A percentile compares a stretch with the other conserved stretches of the same genome.
Evolutionary conservation across 2,329 filamentous ascomycete species (phyloP).

Genomic region (Hawksworthiomyces lignivorus): DNA sequence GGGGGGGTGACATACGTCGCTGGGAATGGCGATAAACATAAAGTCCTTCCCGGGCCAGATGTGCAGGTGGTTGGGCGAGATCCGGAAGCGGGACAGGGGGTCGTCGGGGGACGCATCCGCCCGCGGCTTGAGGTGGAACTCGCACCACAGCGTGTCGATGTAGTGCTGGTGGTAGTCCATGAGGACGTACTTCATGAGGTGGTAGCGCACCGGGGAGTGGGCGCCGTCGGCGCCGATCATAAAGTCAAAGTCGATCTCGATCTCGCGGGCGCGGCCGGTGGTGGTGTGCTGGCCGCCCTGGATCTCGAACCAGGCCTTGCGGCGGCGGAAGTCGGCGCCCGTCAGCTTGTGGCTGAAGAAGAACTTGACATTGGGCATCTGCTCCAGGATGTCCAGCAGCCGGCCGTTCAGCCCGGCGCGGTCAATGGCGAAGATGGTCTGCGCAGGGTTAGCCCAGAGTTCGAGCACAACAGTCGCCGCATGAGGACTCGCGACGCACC

Average conservation of each 20-base stretch:
- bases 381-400: constrained; percentile 75
- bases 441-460: neutral
- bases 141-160: constrained; percentile 95
- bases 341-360: constrained; percentile 92
- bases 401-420: constrained; percentile 74
- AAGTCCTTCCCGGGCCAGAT: constrained; percentile 93
- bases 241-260: constrained; percentile 82
- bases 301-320: constrained; percentile 81
- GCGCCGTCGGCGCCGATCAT: constrained; percentile 93
- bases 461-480: too few relatives aligned
- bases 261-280: constrained; percentile 52
- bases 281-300: constrained; percentile 26
- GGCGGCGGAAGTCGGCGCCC: constrained; percentile 72
- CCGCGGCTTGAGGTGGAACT: constrained; percentile 70
- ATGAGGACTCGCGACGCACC: too few relatives aligned
- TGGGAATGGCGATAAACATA: constrained; percentile 98
- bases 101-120: constrained; percentile 21
- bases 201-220: constrained; percentile 82
- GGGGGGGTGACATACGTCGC: constrained; percentile 36
- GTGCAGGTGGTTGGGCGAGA: constrained; percentile 88
- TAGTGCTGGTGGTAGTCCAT: constrained; percentile 93
- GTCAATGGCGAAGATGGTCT: constrained; percentile 84
- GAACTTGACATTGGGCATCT: constrained; percentile 80
- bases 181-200: constrained; percentile 89
- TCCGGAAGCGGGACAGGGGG: constrained; percentile 52